Percentiles rank a stretch among this genome's conserved stretches.
These are phyloP conservation scores for Thermothelomyces thermophilus DNA, from an alignment of 2,329 filamentous ascomycete genomes.

Conservation along the genomic window DNA sequence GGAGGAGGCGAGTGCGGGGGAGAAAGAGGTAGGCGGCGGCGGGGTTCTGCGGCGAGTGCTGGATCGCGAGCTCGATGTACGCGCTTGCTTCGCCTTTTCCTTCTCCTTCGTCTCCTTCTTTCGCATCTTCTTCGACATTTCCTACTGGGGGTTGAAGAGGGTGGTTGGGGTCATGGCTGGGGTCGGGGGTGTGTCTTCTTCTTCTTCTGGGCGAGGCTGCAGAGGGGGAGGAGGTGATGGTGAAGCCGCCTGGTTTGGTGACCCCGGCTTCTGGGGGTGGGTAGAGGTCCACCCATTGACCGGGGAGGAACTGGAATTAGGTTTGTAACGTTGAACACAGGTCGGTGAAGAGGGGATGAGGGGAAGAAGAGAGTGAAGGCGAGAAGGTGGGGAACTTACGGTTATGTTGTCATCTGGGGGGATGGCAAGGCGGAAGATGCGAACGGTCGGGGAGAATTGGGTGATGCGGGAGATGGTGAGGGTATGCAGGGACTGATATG, in stretches of 20 bases:
- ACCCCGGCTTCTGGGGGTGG: slow-evolving; percentile 64
- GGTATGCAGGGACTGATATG: slow-evolving; percentile 49
- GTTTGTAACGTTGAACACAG: slow-evolving; percentile 3
- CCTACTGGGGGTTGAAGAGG: too few species aligned
- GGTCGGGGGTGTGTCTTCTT: background rate
- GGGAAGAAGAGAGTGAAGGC: background rate
- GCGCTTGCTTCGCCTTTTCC: background rate
- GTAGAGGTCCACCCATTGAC: slow-evolving; percentile 84
- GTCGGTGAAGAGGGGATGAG: background rate
- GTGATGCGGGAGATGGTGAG: slow-evolving; percentile 57
- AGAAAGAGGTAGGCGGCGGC: slow-evolving; percentile 73
- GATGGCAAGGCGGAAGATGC: slow-evolving; percentile 60
- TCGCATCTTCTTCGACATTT: too few species aligned
- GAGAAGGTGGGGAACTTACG: too few species aligned
- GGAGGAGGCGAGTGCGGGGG: slow-evolving; percentile 45
- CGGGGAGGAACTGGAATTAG: slow-evolving; percentile 58
- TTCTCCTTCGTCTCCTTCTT: background rate
- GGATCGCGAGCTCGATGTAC: slow-evolving; percentile 73
- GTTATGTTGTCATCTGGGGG: slow-evolving; percentile 40
- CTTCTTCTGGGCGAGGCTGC: slow-evolving; percentile 34
- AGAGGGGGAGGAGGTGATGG: slow-evolving; percentile 70
- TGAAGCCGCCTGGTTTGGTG: slow-evolving; percentile 74
- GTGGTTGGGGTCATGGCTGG: background rate
- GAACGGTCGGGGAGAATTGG: slow-evolving; percentile 59
- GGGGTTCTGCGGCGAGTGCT: slow-evolving; percentile 63